Evolutionary conservation across 2,329 filamentous ascomycete species (phyloP).

Genomic region (Hymenoscyphus occultus): DNA sequence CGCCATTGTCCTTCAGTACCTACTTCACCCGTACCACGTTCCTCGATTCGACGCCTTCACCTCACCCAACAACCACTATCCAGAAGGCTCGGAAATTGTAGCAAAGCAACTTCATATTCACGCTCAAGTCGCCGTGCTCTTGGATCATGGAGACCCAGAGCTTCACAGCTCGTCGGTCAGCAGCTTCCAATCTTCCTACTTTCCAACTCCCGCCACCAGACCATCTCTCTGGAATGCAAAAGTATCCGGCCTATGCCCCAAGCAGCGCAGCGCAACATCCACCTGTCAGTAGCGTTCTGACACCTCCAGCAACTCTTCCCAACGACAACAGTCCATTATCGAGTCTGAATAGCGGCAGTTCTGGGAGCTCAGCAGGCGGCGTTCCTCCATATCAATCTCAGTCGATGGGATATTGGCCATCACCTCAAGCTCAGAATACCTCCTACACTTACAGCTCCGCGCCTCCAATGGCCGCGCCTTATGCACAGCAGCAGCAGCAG

Average conservation of each 20-base stretch:
- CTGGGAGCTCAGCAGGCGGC: slow-evolving; percentile 54
- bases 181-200: slow-evolving; percentile 63
- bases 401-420: slow-evolving; percentile 60
- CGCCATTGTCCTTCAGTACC: slow-evolving; percentile 5
- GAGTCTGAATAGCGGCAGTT: slow-evolving; percentile 58
- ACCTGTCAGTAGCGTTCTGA: slow-evolving; percentile 41
- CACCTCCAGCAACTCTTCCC: slow-evolving; percentile 46
- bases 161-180: slow-evolving; percentile 68
- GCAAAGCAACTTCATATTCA: not conserved
- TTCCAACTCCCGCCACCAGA: slow-evolving; percentile 68
- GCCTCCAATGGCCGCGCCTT: slow-evolving; percentile 34
- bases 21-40: slow-evolving; percentile 5
- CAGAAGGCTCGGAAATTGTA: not conserved
- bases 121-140: not conserved
- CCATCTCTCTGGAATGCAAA: slow-evolving; percentile 44
- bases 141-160: slow-evolving; percentile 56
- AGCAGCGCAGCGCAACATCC: slow-evolving; percentile 39
- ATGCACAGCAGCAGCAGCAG: slow-evolving; percentile 30
- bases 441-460: slow-evolving; percentile 56
- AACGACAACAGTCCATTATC: slow-evolving; percentile 61
- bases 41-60: slow-evolving; percentile 1
- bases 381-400: slow-evolving; percentile 50
- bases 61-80: not conserved
- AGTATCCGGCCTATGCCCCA: slow-evolving; percentile 54
- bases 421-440: slow-evolving; percentile 40